A percentile compares a stretch with the other conserved stretches of the same genome.
These are phyloP conservation scores for Liquidambar formosana DNA, from an alignment of 164 flowering plant species.

Conservation along the genomic window DNA sequence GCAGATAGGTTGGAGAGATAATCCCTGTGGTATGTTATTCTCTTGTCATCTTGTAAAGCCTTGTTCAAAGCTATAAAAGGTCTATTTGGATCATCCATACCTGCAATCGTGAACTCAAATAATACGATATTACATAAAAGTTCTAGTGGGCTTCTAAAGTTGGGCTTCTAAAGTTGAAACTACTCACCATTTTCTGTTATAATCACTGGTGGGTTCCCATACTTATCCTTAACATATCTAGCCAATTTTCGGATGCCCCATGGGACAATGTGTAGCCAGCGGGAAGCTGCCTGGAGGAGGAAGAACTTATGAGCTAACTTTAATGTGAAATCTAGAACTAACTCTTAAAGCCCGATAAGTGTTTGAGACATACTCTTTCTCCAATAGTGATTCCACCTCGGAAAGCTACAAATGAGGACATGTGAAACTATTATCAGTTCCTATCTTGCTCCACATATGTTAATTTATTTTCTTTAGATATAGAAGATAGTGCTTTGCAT, in stretches of 20 bases:
- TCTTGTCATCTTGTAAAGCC: constrained; percentile 71
- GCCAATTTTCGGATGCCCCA: constrained; percentile 76
- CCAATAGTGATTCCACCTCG: constrained; percentile 63
- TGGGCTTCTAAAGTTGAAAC: not conserved
- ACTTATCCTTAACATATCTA: constrained; percentile 61
- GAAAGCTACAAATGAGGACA: constrained; percentile 41
- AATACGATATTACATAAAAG: not conserved
- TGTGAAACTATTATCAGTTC: constrained; percentile 1
- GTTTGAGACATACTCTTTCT: constrained; percentile 56
- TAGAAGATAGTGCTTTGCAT: constrained; percentile 6
- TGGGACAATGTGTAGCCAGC: constrained; percentile 86
- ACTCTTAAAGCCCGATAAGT: constrained; percentile 2
- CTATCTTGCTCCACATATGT: not conserved
- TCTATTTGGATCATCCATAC: constrained; percentile 78
- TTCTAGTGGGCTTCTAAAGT: not conserved
- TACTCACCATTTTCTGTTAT: constrained; percentile 87
- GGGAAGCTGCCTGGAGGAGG: constrained; percentile 64
- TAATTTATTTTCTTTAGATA: not conserved
- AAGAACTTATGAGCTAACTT: not conserved
- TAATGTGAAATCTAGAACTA: not conserved
- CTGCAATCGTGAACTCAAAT: constrained; percentile 34
- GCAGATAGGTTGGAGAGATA: constrained; percentile 84
- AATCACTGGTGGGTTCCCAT: constrained; percentile 67
- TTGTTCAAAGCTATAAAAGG: constrained; percentile 33
- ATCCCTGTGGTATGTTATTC: constrained; percentile 75